These are phyloP conservation scores for Triadica sebifera DNA, from an alignment of 345 rosid species.

Conservation along the genomic window DNA sequence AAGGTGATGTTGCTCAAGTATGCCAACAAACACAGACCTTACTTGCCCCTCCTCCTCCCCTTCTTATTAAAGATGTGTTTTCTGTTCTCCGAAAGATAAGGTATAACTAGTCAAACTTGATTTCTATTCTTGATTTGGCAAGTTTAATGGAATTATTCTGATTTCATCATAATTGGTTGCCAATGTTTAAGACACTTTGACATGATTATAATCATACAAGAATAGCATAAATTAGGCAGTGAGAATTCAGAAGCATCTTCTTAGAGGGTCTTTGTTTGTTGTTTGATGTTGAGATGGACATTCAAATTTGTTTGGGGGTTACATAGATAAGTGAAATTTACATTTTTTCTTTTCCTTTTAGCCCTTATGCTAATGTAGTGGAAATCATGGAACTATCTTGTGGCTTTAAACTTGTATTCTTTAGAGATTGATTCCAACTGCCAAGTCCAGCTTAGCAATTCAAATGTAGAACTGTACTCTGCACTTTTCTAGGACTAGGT, in stretches of 20 bases:
- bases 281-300: background rate
- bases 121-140: background rate
- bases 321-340: background rate
- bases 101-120: constrained; percentile 36
- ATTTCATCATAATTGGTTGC: background rate
- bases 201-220: background rate
- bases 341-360: background rate
- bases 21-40: constrained; percentile 81
- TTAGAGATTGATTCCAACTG: background rate
- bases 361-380: background rate
- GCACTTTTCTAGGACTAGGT: background rate
- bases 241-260: background rate
- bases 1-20: constrained; percentile 90
- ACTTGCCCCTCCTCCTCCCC: constrained; percentile 69
- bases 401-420: background rate
- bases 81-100: constrained; percentile 69
- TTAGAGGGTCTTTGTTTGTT: background rate
- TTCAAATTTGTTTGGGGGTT: background rate
- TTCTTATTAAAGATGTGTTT: constrained; percentile 66
- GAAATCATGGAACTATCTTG: background rate
- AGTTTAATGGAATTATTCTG: constrained; percentile 1
- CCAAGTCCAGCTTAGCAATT: constrained; percentile 7
- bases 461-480: background rate
- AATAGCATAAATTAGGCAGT: background rate
- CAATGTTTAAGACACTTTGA: background rate